These are phyloP conservation scores for Didymella pomorum DNA, from an alignment of 2,329 filamentous ascomycete genomes.

Conservation along the genomic window DNA sequence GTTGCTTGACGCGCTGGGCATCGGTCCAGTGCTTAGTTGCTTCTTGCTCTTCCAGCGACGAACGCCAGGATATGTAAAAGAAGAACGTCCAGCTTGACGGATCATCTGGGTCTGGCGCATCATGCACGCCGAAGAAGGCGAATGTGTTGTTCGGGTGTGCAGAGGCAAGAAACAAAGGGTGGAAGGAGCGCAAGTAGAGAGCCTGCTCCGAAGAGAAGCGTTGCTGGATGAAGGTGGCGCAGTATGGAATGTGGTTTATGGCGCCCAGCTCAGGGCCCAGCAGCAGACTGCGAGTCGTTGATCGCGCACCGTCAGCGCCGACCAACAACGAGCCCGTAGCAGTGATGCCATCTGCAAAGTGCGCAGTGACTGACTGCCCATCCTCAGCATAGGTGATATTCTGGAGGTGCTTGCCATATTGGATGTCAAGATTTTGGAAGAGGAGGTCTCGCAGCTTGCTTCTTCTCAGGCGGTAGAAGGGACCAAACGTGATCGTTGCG, in stretches of 20 bases:
- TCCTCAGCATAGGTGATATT: slow-evolving; percentile 46
- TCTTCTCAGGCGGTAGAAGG: slow-evolving; percentile 49
- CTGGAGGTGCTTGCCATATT: slow-evolving; percentile 52
- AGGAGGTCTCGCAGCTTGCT: slow-evolving; percentile 47
- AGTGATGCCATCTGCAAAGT: slow-evolving; percentile 46
- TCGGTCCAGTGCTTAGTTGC: slow-evolving; percentile 47
- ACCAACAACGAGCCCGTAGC: slow-evolving; percentile 45
- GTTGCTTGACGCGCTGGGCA: slow-evolving; percentile 50
- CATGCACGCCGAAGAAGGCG: slow-evolving; percentile 57
- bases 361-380: slow-evolving; percentile 44
- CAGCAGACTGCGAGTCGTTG: slow-evolving; percentile 40
- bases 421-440: slow-evolving; percentile 40
- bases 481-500: slow-evolving; percentile 43
- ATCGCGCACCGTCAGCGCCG: slow-evolving; percentile 50
- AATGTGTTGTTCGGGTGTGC: slow-evolving; percentile 57
- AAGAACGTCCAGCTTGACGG: slow-evolving; percentile 57
- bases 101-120: slow-evolving; percentile 48
- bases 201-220: slow-evolving; percentile 55
- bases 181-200: slow-evolving; percentile 54
- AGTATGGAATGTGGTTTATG: slow-evolving; percentile 54
- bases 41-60: slow-evolving; percentile 53
- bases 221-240: slow-evolving; percentile 56
- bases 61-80: slow-evolving; percentile 59
- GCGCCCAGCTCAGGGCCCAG: slow-evolving; percentile 37
- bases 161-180: slow-evolving; percentile 55